Percentiles rank a stretch among this genome's conserved stretches.
Conservation (phyloP, 495 filamentous ascomycete species). For the Penicillium verhagenii region DNA sequence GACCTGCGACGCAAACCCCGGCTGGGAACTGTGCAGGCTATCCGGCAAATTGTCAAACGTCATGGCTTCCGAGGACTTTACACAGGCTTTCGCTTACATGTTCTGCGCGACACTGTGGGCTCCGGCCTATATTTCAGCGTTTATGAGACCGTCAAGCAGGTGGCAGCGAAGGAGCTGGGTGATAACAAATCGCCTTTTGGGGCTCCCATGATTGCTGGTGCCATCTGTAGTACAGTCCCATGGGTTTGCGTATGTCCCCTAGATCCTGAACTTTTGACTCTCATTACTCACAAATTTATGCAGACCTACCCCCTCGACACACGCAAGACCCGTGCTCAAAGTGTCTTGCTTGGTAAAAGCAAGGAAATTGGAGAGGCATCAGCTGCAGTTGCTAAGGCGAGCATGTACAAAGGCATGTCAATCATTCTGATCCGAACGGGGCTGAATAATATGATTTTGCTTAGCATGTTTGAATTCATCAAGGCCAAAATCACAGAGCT, state of each 20-base stretch:
- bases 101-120: conserved; percentile 82
- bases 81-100: conserved; percentile 79
- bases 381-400: conserved; percentile 43
- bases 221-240: conserved; percentile 47
- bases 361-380: conserved; percentile 47
- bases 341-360: conserved; percentile 43
- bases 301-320: conserved; percentile 51
- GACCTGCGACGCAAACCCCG: conserved; percentile 69
- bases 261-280: not conserved
- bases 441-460: conserved; percentile 50
- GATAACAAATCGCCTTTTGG: conserved; percentile 42
- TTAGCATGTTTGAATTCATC: conserved; percentile 48
- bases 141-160: conserved; percentile 86
- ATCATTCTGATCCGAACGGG: conserved; percentile 48
- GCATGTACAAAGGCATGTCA: conserved; percentile 51
- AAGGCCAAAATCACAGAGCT: conserved; percentile 42
- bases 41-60: conserved; percentile 74
- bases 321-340: conserved; percentile 50
- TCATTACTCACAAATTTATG: conserved; percentile 10
- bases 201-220: conserved; percentile 44
- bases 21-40: conserved; percentile 76
- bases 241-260: conserved; percentile 46
- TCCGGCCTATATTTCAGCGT: conserved; percentile 89
- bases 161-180: conserved; percentile 60
- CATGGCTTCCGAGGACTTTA: conserved; percentile 79